Base-by-base conservation (phyloP, 805 yeast species). In the Lachancea waltii region DNA sequence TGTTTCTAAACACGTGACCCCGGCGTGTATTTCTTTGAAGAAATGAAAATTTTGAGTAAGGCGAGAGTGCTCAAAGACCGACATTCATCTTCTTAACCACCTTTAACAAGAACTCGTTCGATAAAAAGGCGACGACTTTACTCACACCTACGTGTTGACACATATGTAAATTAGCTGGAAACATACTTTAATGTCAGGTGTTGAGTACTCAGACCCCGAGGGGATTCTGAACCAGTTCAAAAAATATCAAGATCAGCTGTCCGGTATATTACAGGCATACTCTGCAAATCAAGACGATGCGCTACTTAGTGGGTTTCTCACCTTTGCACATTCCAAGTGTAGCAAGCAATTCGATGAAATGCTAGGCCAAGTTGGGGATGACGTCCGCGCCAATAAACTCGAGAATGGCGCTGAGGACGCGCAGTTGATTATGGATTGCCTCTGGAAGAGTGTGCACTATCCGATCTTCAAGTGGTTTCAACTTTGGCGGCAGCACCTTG, bases 391-490 rank as follows among this genome's bases (percentile, higher is more conserved):
- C 21, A 14, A 13, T n/a, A 17, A 31, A 9, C 16, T 16, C 11
- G 41, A 27, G 22, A 22, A 5, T 13, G 30, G 22, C 21, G 29
- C 10, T 19, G 31, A 16, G 22, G 33, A 30, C 22, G 40, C 34
- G 19, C 34, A 28, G 22, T 18, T 37, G 21, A 19, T 72, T 5
- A 64, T 81, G 14, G 81, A 76, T 36, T 48, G 55, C 4, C 22
- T 36, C 6, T 42, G 45, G 45, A 38, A 29, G 26, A 28, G 26
- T 16, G 41, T 42, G n/a, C 45, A 42, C 30, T 42, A 42, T 18
- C 43, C 45, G 9, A 19, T 42, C 14, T 35, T 42, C 38, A 42
- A 42, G 30, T 33, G 28, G 24, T 42, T 42, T 26, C 45, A 42
- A 25, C 25, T 22, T 8, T 42, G 45, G 45, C 31, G 35, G 26